Base-by-base conservation (phyloP, 805 yeast species). In the Pichia kluyveri region DNA sequence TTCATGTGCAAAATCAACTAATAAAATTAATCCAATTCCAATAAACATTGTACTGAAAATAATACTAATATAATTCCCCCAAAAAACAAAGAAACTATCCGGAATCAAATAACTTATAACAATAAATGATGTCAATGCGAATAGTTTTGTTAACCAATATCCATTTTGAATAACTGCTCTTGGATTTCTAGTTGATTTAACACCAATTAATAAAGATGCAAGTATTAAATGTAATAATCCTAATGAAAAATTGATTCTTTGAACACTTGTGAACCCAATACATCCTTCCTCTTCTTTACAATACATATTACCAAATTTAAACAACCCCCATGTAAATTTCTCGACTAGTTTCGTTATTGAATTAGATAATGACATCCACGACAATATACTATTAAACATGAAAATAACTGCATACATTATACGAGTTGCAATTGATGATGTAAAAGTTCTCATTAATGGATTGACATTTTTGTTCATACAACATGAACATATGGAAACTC, bases 1-100 rank as follows among this genome's bases (percentile, higher is more conserved):
- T 56, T 91, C 91, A 66, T 93, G 98, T 5, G 99, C 98, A 72
- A 88, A 93, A 65, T 93, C 99, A 32, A 93, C 97, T 43, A 93
- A 70, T 44, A 93, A 71, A 14, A 95, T 84, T 49, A 93, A 74
- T 1, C 99, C 99, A 51, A 93, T 86, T 15, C 93, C 81, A 37
- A 91, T 77, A 67, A 93, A 93, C 5, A 89, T 60, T 3, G 91
- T 84, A 41, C 96, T 87, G 57, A 88, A 82, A 6, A 88, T 67
- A 31, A 90, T 83, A 7, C 97, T 88, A 41, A 93, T 71, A 69
- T 88, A 82, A 63, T 87, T 93, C 1, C 99, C 97, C 81, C 95
- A 93, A 58, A 83, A 73, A 15, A 90, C 76, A 64, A 84, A 93
- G 62, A 93, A 91, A 23, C 70, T 70, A 59, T 95, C 96, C 1